Evolutionary conservation across 2,329 filamentous ascomycete species (phyloP).

Genomic region (Cordyceps cateniannulata): DNA sequence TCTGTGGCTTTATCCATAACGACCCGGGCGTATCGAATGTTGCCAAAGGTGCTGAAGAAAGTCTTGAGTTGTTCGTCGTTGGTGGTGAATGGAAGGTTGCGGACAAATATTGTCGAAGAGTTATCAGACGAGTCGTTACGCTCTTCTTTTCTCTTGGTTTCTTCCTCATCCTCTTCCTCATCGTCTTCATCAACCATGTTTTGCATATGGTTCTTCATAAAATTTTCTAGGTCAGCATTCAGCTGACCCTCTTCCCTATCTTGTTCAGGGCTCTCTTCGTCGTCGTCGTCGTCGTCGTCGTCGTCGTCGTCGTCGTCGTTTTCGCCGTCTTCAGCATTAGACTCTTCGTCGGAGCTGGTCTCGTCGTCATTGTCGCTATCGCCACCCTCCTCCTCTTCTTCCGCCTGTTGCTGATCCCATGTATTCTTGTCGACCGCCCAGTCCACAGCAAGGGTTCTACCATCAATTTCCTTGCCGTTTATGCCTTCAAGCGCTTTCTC

Average conservation of each 20-base stretch:
- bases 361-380: conserved; percentile 24
- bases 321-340: conserved; percentile 23
- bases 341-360: conserved; percentile 21
- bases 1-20: conserved; percentile 83
- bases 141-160: conserved; percentile 25
- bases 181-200: conserved; percentile 54
- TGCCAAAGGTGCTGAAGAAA: conserved; percentile 84
- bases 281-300: conserved; percentile 23
- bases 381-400: conserved; percentile 22
- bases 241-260: conserved; percentile 34
- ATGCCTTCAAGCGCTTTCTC: conserved; percentile 78
- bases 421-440: conserved; percentile 91
- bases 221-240: conserved; percentile 44
- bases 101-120: conserved; percentile 78
- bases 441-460: conserved; percentile 83
- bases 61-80: conserved; percentile 76
- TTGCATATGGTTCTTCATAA: conserved; percentile 51
- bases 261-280: conserved; percentile 23
- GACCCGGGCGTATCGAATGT: conserved; percentile 82
- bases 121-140: conserved; percentile 46
- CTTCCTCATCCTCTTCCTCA: conserved; percentile 38
- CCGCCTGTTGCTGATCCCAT: conserved; percentile 62
- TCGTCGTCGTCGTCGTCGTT: conserved; percentile 23
- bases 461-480: conserved; percentile 87
- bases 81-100: conserved; percentile 86